Evolutionary conservation across 129 eudicot genomes (phyloP), one percentile per base, ranked within the genome.

Genomic region (Glebionis coronaria): DNA sequence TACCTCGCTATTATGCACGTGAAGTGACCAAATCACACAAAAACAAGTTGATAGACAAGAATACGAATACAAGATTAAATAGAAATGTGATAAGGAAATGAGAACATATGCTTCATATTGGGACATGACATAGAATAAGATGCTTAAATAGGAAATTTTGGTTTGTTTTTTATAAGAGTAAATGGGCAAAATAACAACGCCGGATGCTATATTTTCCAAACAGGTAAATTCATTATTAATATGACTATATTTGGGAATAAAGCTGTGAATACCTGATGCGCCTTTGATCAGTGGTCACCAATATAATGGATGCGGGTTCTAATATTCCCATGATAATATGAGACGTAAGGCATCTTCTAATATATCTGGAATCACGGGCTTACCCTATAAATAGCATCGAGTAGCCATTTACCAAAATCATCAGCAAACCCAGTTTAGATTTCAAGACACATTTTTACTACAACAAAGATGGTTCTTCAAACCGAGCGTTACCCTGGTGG

Each of bases 361-460:
- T 68, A 73, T 45, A 27, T 21, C 25, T 44, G 67, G 79, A 85
- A 76, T 82, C 69, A 73, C 14, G 13, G 51, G n/a, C n/a, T n/a
- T n/a, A n/a, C n/a, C n/a, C n/a, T n/a, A n/a, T n/a, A n/a, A n/a
- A n/a, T n/a, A n/a, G n/a, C n/a, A n/a, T n/a, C n/a, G n/a, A n/a
- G n/a, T n/a, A n/a, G n/a, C n/a, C n/a, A n/a, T n/a, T n/a, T n/a
- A n/a, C n/a, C n/a, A n/a, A n/a, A n/a, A n/a, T n/a, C n/a, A n/a
- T n/a, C n/a, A n/a, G n/a, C n/a, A n/a, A n/a, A n/a, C n/a, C n/a
- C n/a, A n/a, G n/a, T n/a, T n/a, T n/a, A n/a, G n/a, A n/a, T n/a
- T n/a, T n/a, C n/a, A n/a, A n/a, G n/a, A n/a, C n/a, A n/a, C n/a
- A n/a, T n/a, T n/a, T n/a, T n/a, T n/a, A n/a, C n/a, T n/a, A n/a